phyloP scores from a whole-genome alignment of 1,139 yeast species.

The Hemisphaericaspora lyxosophila region DNA sequence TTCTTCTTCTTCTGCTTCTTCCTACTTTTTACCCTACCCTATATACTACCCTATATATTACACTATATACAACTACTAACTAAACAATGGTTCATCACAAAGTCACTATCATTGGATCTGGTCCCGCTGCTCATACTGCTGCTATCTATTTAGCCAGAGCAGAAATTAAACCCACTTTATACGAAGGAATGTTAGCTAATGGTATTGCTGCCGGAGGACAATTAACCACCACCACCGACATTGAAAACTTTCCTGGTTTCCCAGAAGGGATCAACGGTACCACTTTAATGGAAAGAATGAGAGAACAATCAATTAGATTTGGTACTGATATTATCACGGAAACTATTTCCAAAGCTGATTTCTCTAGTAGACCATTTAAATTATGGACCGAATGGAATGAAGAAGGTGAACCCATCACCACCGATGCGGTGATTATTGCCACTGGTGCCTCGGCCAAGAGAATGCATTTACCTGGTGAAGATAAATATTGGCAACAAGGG shows the following conservation, averaged over 20 bases:
- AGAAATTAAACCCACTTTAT: constrained; percentile 87
- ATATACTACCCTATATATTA: too few relatives aligned
- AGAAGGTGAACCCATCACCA: constrained; percentile 82
- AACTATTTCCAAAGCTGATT: constrained; percentile 88
- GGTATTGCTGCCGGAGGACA: constrained; percentile 99
- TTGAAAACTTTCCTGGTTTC: constrained; percentile 98
- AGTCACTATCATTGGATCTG: constrained; percentile 94
- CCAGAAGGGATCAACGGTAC: constrained; percentile 91
- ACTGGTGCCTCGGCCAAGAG: constrained; percentile 99
- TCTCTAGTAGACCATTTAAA: constrained; percentile 85
- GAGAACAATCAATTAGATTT: constrained; percentile 77
- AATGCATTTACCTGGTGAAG: constrained; percentile 93
- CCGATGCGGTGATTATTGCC: constrained; percentile 90
- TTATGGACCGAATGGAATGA: constrained; percentile 96
- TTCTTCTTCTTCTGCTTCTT: too few relatives aligned
- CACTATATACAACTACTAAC: constrained; percentile 4
- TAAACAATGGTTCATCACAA: constrained; percentile 75
- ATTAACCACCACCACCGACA: constrained; percentile 94
- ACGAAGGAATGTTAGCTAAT: constrained; percentile 96
- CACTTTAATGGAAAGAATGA: constrained; percentile 90
- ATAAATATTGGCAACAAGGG: constrained; percentile 97
- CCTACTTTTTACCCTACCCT: too few relatives aligned
- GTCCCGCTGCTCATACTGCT: constrained; percentile 99
- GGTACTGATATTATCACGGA: constrained; percentile 95
- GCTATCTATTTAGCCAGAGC: constrained; percentile 97